A percentile compares a stretch with the other conserved stretches of the same genome.
Conservation (phyloP, 352 stramenopile species). For the Thalassiosira delicatula region DNA sequence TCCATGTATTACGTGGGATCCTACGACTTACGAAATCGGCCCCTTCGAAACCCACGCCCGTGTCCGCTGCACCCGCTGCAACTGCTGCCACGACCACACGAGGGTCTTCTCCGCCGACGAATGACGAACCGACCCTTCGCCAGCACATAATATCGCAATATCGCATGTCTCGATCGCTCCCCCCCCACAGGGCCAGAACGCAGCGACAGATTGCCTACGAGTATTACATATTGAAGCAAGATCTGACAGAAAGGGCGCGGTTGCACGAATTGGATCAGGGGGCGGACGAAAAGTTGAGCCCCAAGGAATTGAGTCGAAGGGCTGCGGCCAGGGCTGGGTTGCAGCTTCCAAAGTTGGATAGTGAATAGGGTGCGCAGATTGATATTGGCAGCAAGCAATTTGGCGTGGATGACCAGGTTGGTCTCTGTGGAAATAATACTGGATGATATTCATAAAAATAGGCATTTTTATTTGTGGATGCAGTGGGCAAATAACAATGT, state of each 20-base stretch:
- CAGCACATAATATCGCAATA: conserved; percentile 60
- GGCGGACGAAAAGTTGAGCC: conserved; percentile 72
- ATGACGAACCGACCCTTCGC: conserved; percentile 31
- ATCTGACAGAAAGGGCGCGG: conserved; percentile 67
- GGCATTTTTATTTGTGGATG: too few species aligned
- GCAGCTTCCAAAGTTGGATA: conserved; percentile 64
- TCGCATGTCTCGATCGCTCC: conserved; percentile 22
- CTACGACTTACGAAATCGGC: conserved; percentile 48
- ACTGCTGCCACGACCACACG: conserved; percentile 3
- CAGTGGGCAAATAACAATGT: too few species aligned
- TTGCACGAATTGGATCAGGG: conserved; percentile 77
- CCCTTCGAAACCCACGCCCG: conserved; percentile 13
- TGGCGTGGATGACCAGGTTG: too few species aligned
- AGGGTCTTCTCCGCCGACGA: background rate
- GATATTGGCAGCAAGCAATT: too few species aligned
- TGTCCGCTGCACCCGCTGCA: background rate
- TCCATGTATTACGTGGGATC: conserved; percentile 67
- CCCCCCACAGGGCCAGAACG: conserved; percentile 24
- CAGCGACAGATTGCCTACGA: conserved; percentile 64
- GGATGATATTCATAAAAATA: too few species aligned
- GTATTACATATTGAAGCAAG: conserved; percentile 66
- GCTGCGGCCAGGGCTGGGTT: conserved; percentile 74
- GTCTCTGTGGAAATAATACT: too few species aligned
- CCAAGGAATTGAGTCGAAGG: conserved; percentile 75
- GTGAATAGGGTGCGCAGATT: conserved; percentile 13